A percentile compares a stretch with the other conserved stretches of the same genome.
These are phyloP conservation scores for Aegilops umbellulata DNA, from an alignment of 176 grass and related monocot species.

Conservation along the genomic window DNA sequence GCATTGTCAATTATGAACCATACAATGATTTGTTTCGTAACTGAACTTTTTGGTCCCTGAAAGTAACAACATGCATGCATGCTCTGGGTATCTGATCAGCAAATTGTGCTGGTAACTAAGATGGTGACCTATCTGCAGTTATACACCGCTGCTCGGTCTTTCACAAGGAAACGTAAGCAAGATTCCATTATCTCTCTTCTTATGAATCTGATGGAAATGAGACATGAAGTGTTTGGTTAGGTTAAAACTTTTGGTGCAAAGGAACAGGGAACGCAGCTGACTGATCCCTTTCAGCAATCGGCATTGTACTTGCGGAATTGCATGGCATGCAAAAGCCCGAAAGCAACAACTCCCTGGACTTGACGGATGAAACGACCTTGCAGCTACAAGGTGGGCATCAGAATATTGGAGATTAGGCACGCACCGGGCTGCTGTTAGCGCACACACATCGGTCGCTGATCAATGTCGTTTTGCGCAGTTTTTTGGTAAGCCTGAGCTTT, in stretches of 20 bases:
- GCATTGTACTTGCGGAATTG: not conserved
- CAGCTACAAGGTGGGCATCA: constrained; percentile 13
- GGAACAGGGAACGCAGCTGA: not conserved
- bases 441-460: constrained; percentile 8
- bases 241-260: not conserved
- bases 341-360: constrained; percentile 19
- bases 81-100: not conserved
- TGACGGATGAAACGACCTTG: not conserved
- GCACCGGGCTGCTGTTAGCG: constrained; percentile 14
- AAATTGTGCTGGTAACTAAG: not conserved
- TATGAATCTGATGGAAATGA: not conserved
- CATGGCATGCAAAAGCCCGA: constrained; percentile 21
- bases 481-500: not conserved
- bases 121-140: not conserved
- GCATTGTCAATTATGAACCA: constrained; percentile 9
- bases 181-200: not conserved
- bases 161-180: not conserved
- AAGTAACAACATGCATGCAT: not conserved
- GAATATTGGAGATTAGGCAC: not conserved
- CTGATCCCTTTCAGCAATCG: not conserved
- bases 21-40: not conserved
- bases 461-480: not conserved
- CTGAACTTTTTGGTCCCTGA: constrained; percentile 4
- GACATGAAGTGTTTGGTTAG: not conserved
- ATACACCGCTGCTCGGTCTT: not conserved